These are phyloP conservation scores for Pseudognaphalium luteoalbum DNA, from an alignment of 129 eudicot species.

Conservation along the genomic window DNA sequence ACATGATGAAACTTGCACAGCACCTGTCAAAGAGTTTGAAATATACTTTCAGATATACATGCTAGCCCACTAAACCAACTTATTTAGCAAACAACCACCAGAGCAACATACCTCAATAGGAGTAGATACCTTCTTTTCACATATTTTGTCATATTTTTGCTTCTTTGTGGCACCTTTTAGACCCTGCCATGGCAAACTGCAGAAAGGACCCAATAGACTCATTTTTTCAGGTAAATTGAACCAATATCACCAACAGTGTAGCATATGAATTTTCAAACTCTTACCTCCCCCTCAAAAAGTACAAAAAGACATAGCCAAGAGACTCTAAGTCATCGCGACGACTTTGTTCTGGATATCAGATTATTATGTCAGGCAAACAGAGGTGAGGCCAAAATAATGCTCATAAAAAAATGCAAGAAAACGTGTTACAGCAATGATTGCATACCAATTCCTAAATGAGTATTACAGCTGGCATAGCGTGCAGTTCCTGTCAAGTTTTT, in stretches of 20 bases:
- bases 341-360: constrained; percentile 73
- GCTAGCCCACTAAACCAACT: not conserved
- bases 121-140: constrained; percentile 95
- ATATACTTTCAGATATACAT: not conserved
- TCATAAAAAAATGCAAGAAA: constrained; percentile 17
- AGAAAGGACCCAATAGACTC: not conserved
- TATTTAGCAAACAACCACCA: not conserved
- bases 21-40: constrained; percentile 49
- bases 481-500: constrained; percentile 98
- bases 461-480: constrained; percentile 99
- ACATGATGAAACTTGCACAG: constrained; percentile 86
- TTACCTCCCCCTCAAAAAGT: constrained; percentile 88
- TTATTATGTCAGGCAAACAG: constrained; percentile 21
- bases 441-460: constrained; percentile 92
- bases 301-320: constrained; percentile 89
- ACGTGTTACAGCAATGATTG: not conserved
- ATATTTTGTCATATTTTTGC: constrained; percentile 95
- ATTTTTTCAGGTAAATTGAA: not conserved
- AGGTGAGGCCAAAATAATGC: not conserved
- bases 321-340: constrained; percentile 97
- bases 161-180: constrained; percentile 96
- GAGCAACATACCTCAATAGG: constrained; percentile 76
- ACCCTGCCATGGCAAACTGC: constrained; percentile 99
- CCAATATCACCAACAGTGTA: not conserved
- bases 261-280: not conserved